Conservation (phyloP, 1,139 yeast genomes). For the Scheffersomyces segobiensis region DNA sequence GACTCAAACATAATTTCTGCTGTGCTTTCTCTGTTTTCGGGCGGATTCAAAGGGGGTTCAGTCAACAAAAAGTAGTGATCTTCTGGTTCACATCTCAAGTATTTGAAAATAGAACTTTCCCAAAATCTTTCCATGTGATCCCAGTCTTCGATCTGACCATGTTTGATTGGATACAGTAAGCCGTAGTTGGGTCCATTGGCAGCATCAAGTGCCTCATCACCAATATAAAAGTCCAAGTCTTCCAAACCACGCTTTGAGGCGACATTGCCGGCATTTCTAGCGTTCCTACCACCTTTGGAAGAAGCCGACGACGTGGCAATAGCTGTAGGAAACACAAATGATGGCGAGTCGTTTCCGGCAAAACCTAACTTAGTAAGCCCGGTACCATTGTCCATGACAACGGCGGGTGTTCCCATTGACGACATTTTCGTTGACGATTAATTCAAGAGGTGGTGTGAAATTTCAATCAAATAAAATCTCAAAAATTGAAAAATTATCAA, state of each 20-base stretch:
- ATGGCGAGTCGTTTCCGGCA: constrained; percentile 98
- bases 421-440: constrained; percentile 35
- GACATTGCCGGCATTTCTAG: constrained; percentile 30
- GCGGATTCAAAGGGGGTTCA: constrained; percentile 98
- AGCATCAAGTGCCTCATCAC: constrained; percentile 90
- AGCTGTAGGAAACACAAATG: constrained; percentile 96
- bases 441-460: background rate
- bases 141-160: constrained; percentile 99
- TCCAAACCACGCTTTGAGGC: constrained; percentile 86
- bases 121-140: constrained; percentile 99
- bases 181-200: constrained; percentile 90
- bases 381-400: constrained; percentile 98
- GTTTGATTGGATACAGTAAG: constrained; percentile 88
- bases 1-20: constrained; percentile 99
- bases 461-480: background rate
- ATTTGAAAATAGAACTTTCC: constrained; percentile 96
- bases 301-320: constrained; percentile 73
- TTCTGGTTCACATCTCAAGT: constrained; percentile 96
- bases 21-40: constrained; percentile 96
- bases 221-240: constrained; percentile 92
- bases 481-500: too few relatives aligned
- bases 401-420: constrained; percentile 81
- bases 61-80: constrained; percentile 94
- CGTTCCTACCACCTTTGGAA: constrained; percentile 27
- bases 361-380: constrained; percentile 96